phyloP scores from a whole-genome alignment of 2,329 filamentous ascomycete genomes.

The Nothopassalora personata region DNA sequence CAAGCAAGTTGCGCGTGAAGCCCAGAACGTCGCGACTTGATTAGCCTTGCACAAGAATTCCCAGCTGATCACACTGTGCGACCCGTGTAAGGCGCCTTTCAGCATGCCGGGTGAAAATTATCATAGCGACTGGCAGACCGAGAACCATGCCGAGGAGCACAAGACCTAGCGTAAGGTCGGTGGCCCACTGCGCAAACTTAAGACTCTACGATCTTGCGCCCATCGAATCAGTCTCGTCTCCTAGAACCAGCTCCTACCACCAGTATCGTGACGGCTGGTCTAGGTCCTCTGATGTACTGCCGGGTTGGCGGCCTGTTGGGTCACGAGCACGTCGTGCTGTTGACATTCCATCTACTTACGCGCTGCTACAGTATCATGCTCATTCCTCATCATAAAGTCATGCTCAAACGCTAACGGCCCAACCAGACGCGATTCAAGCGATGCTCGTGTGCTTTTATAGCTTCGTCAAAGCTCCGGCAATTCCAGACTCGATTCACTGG shows the following conservation, averaged over 20 bases:
- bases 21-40: background rate
- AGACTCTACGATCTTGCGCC: too few relatives aligned
- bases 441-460: background rate
- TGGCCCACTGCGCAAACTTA: too few relatives aligned
- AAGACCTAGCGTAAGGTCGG: too few relatives aligned
- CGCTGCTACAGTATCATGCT: background rate
- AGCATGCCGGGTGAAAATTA: background rate
- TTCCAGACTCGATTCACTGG: conserved; percentile 12
- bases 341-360: background rate
- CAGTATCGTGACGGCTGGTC: too few relatives aligned
- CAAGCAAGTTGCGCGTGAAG: background rate
- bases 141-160: too few relatives aligned
- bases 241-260: too few relatives aligned
- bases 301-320: background rate
- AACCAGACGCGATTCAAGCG: background rate
- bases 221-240: too few relatives aligned
- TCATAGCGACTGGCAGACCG: background rate
- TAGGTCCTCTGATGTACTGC: background rate
- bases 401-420: background rate
- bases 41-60: background rate
- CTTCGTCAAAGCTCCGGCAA: background rate
- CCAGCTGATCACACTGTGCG: background rate
- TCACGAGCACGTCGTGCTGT: background rate
- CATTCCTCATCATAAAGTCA: background rate
- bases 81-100: background rate